These are phyloP conservation scores for Sanguinoderma infundibulare DNA, from an alignment of 1,284 basidiomycete species.

Conservation along the genomic window DNA sequence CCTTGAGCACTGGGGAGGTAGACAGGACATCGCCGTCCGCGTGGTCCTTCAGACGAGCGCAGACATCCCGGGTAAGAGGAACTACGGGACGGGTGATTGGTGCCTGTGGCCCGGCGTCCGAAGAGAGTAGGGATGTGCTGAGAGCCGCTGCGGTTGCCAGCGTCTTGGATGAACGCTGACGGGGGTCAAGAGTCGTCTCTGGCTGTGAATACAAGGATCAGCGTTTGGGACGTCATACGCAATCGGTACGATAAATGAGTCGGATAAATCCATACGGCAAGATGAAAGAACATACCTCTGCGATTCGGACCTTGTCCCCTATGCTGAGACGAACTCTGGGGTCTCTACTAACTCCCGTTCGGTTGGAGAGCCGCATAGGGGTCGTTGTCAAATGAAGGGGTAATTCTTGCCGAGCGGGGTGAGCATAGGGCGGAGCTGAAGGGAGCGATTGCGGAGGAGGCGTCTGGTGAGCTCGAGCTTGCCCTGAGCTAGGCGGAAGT, in stretches of 20 bases:
- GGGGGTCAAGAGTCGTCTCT: not conserved
- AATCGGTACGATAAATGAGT: not conserved
- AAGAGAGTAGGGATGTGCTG: not conserved
- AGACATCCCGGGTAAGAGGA: not conserved
- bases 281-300: not conserved
- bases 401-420: not conserved
- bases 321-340: not conserved
- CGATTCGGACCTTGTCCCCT: not conserved
- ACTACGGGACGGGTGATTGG: not conserved
- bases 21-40: constrained; percentile 1
- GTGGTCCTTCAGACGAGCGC: constrained; percentile 1
- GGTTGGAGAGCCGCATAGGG: not conserved
- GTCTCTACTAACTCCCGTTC: not conserved
- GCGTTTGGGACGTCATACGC: not conserved
- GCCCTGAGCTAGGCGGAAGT: not conserved
- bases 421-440: not conserved
- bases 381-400: not conserved
- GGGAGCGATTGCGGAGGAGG: not conserved
- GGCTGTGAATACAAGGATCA: not conserved
- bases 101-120: not conserved
- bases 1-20: not conserved
- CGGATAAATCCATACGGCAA: not conserved
- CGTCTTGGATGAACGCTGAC: not conserved
- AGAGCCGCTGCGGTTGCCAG: not conserved
- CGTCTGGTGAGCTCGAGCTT: not conserved